A percentile compares a stretch with the other conserved stretches of the same genome.
phyloP scores from a whole-genome alignment of 2,329 filamentous ascomycete species.

The Stachybotrys echinatus region DNA sequence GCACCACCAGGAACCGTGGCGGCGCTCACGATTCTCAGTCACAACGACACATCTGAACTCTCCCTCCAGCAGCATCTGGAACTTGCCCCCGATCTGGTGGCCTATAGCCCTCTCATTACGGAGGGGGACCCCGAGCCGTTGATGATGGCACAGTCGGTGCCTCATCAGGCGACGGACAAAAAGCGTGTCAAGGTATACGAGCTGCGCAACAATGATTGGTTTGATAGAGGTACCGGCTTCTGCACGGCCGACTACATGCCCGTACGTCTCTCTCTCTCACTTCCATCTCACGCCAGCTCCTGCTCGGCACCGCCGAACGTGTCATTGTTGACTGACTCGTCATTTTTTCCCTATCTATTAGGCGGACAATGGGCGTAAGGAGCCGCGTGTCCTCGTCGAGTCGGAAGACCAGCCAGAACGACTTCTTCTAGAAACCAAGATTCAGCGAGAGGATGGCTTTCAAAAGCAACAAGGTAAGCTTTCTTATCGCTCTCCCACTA shows the following conservation, averaged over 20 bases:
- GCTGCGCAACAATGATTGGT: constrained; percentile 98
- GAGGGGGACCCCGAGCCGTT: constrained; percentile 55
- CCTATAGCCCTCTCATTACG: constrained; percentile 40
- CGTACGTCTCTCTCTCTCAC: constrained; percentile 46
- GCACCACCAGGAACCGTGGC: constrained; percentile 41
- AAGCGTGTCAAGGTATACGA: constrained; percentile 98
- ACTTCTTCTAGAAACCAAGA: constrained; percentile 80
- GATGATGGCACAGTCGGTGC: constrained; percentile 69
- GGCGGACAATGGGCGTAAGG: constrained; percentile 60
- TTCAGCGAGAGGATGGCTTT: constrained; percentile 91
- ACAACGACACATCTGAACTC: constrained; percentile 46
- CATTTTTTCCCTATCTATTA: constrained; percentile 24
- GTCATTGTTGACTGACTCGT: background rate
- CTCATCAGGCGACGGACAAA: constrained; percentile 62
- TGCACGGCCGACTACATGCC: constrained; percentile 73
- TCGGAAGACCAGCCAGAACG: constrained; percentile 88
- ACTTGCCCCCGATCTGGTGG: constrained; percentile 46
- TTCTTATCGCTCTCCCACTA: constrained; percentile 4
- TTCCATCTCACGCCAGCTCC: constrained; percentile 6
- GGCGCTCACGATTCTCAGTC: constrained; percentile 50
- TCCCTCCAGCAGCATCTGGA: constrained; percentile 57
- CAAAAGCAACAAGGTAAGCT: constrained; percentile 90
- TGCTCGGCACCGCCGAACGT: background rate
- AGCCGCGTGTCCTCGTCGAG: constrained; percentile 83
- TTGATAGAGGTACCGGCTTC: constrained; percentile 93